phyloP scores from a whole-genome alignment of 1,139 yeast species.

The Geotrichum phurueaensis region DNA sequence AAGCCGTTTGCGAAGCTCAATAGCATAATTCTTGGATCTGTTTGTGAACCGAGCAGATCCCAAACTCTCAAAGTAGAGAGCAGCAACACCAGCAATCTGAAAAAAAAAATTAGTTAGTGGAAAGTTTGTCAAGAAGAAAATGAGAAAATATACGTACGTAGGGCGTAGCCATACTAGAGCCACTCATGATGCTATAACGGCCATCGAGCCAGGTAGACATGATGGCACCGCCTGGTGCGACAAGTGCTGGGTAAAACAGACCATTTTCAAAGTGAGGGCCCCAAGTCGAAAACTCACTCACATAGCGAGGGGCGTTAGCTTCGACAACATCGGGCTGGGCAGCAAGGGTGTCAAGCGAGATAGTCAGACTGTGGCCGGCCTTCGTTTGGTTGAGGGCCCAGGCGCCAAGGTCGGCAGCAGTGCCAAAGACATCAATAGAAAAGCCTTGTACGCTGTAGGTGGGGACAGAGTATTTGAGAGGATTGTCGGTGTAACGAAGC shows the following conservation, averaged over 20 bases:
- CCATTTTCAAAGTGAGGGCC: slow-evolving; percentile 24
- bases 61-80: slow-evolving; percentile 12
- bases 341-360: slow-evolving; percentile 3
- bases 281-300: slow-evolving; percentile 21
- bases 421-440: slow-evolving; percentile 5
- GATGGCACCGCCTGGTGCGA: slow-evolving; percentile 26
- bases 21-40: slow-evolving; percentile 3
- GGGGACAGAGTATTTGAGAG: slow-evolving; percentile 6
- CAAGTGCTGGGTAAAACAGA: slow-evolving; percentile 22
- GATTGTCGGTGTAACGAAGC: slow-evolving; percentile 3
- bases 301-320: background rate
- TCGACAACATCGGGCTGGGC: background rate
- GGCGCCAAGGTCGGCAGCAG: slow-evolving; percentile 2
- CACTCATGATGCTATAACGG: slow-evolving; percentile 18
- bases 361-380: slow-evolving; percentile 1
- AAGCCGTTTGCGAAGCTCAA: slow-evolving; percentile 11
- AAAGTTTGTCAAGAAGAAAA: background rate
- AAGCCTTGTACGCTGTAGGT: slow-evolving; percentile 6
- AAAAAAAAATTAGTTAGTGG: background rate
- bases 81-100: slow-evolving; percentile 17
- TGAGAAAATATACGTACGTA: slow-evolving; percentile 13
- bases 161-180: slow-evolving; percentile 25
- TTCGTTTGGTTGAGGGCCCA: slow-evolving; percentile 11
- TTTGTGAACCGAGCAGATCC: background rate
- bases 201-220: slow-evolving; percentile 19